Percentiles rank a stretch among this genome's conserved stretches.
These are phyloP conservation scores for Penicillium waksmanii DNA, from an alignment of 495 filamentous ascomycete species.

Conservation along the genomic window DNA sequence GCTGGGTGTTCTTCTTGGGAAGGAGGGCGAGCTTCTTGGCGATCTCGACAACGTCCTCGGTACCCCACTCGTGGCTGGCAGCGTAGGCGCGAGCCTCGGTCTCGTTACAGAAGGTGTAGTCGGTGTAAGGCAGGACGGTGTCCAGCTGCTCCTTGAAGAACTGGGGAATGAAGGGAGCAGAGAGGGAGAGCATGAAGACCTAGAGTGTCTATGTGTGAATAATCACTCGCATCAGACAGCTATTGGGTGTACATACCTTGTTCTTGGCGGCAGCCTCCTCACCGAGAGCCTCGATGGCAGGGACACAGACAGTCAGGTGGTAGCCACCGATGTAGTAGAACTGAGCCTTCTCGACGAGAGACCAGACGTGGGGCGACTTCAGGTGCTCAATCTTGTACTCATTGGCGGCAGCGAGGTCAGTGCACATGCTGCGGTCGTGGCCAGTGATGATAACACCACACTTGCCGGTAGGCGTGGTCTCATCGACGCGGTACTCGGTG, in stretches of 20 bases:
- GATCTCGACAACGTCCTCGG: slow-evolving; percentile 82
- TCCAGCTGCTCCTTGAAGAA: slow-evolving; percentile 98
- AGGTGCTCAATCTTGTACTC: slow-evolving; percentile 95
- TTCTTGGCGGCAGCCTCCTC: slow-evolving; percentile 86
- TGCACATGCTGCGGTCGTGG: slow-evolving; percentile 90
- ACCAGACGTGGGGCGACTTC: slow-evolving; percentile 88
- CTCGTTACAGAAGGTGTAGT: slow-evolving; percentile 98
- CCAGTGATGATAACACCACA: slow-evolving; percentile 97
- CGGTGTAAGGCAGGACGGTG: slow-evolving; percentile 83
- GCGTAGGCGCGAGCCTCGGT: slow-evolving; percentile 87
- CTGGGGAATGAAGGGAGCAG: slow-evolving; percentile 91
- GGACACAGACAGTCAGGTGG: slow-evolving; percentile 85
- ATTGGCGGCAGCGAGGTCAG: slow-evolving; percentile 94
- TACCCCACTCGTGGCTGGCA: slow-evolving; percentile 69
- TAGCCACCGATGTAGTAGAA: slow-evolving; percentile 93
- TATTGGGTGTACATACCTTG: slow-evolving; percentile 58
- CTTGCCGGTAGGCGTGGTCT: slow-evolving; percentile 79
- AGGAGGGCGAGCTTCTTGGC: slow-evolving; percentile 82
- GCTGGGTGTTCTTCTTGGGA: slow-evolving; percentile 85
- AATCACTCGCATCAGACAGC: not conserved
- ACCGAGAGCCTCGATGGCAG: slow-evolving; percentile 83
- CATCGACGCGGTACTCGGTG: slow-evolving; percentile 91
- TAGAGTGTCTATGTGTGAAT: slow-evolving; percentile 27
- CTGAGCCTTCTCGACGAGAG: slow-evolving; percentile 82
- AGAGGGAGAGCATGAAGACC: slow-evolving; percentile 85